phyloP scores from a whole-genome alignment of 495 filamentous ascomycete species.

The Talaromyces nanjingensis region DNA sequence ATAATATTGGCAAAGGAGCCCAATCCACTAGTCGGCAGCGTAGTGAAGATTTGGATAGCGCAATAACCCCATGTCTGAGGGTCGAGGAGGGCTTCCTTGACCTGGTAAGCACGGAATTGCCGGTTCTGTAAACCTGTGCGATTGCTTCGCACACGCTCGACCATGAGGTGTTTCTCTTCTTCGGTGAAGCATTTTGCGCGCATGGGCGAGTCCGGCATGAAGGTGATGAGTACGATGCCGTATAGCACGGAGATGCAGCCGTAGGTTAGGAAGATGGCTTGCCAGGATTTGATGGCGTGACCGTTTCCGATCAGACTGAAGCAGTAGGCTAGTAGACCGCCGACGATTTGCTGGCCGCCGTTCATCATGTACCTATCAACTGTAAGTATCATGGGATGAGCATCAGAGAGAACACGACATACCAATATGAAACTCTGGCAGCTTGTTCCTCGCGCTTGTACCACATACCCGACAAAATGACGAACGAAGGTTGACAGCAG shows the following conservation, averaged over 20 bases:
- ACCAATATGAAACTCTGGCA: conserved; percentile 59
- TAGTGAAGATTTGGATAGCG: conserved; percentile 56
- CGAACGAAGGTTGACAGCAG: conserved; percentile 49
- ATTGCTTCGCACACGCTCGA: conserved; percentile 40
- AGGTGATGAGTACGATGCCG: conserved; percentile 40
- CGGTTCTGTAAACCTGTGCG: conserved; percentile 50
- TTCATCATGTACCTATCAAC: conserved; percentile 56
- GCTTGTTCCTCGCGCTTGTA: conserved; percentile 64
- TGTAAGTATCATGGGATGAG: conserved; percentile 8
- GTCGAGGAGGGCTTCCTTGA: conserved; percentile 37
- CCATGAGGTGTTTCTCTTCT: conserved; percentile 42
- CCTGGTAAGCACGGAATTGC: conserved; percentile 40
- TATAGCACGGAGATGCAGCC: conserved; percentile 45
- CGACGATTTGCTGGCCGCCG: conserved; percentile 49
- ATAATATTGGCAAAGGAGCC: conserved; percentile 62
- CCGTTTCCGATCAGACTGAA: conserved; percentile 45
- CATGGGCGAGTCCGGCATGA: conserved; percentile 45
- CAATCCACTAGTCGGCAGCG: conserved; percentile 59
- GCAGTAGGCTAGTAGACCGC: conserved; percentile 50
- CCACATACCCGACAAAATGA: conserved; percentile 66
- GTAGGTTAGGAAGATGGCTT: conserved; percentile 54
- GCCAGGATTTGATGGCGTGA: conserved; percentile 43
- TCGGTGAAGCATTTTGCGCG: conserved; percentile 42
- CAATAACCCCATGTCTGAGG: conserved; percentile 41
- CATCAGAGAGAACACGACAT: background rate